phyloP scores from a whole-genome alignment of 305 asterid species.

The Fraxinus baroniana region DNA sequence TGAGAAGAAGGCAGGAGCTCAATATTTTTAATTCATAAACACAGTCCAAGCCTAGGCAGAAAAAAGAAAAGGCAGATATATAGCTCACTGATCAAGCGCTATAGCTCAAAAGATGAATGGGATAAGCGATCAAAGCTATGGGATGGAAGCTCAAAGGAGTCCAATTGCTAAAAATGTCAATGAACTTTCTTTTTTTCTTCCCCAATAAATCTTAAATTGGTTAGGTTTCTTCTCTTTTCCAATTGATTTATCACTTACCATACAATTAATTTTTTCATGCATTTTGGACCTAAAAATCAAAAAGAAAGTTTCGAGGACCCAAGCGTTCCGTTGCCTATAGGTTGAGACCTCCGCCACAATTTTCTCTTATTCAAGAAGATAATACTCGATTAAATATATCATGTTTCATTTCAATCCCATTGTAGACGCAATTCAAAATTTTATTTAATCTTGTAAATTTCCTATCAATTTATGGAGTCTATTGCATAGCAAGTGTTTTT shows the following conservation, averaged over 20 bases:
- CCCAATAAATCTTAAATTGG: neutral
- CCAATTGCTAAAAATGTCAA: too few species aligned
- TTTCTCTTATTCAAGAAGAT: neutral
- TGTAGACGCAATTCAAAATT: constrained; percentile 19
- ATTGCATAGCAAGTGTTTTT: constrained; percentile 34
- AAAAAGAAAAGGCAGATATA: too few species aligned
- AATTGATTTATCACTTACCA: neutral
- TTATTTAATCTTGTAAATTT: constrained; percentile 9
- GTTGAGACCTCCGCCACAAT: neutral
- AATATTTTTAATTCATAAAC: too few species aligned
- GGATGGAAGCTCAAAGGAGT: too few species aligned
- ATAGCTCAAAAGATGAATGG: too few species aligned
- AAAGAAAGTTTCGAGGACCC: constrained; percentile 9
- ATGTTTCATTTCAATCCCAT: constrained; percentile 21
- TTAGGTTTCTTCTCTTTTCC: neutral
- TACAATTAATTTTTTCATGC: neutral
- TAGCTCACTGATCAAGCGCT: too few species aligned
- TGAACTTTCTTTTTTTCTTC: too few species aligned
- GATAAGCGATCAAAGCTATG: too few species aligned
- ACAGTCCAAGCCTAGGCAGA: too few species aligned
- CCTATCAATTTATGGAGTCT: constrained; percentile 28
- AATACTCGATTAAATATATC: neutral
- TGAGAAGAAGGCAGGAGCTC: too few species aligned
- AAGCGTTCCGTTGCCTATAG: neutral
- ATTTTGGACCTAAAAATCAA: neutral